Evolutionary conservation across 1,284 basidiomycete genomes (phyloP).

Genomic region (Vanrija pseudolonga): DNA sequence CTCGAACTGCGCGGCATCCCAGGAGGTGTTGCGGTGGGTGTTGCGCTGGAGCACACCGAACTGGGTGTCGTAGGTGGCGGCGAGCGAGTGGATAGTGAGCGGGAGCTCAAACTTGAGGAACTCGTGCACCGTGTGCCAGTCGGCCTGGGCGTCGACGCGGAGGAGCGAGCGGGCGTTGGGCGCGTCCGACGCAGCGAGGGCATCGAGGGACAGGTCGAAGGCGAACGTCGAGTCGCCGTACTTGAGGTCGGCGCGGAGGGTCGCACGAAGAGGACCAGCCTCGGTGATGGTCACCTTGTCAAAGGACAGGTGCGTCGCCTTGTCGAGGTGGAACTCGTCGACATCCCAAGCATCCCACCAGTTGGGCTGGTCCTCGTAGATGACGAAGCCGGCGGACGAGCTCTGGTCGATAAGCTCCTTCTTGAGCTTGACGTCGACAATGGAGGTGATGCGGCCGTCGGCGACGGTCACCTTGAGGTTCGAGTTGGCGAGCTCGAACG

Average conservation of each 20-base stretch:
- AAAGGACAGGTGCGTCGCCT: conserved; percentile 65
- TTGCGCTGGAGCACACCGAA: conserved; percentile 85
- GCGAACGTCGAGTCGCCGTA: conserved; percentile 63
- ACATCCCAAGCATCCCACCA: conserved; percentile 60
- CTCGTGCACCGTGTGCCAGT: conserved; percentile 84
- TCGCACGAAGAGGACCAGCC: conserved; percentile 71
- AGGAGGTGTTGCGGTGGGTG: conserved; percentile 88
- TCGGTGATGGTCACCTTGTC: conserved; percentile 64
- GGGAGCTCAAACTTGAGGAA: conserved; percentile 90
- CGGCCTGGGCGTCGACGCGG: conserved; percentile 65
- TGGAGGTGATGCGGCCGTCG: conserved; percentile 70
- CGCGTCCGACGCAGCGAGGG: conserved; percentile 51
- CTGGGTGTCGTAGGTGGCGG: conserved; percentile 88
- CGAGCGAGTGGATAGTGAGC: conserved; percentile 72
- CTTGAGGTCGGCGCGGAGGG: conserved; percentile 64
- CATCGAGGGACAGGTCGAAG: conserved; percentile 74
- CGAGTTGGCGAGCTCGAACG: conserved; percentile 4
- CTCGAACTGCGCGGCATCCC: conserved; percentile 61
- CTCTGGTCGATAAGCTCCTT: conserved; percentile 73
- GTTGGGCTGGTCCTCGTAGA: conserved; percentile 70
- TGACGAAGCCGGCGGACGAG: conserved; percentile 70
- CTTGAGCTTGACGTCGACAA: conserved; percentile 65
- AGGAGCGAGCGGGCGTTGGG: conserved; percentile 50
- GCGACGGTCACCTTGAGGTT: conserved; percentile 58
- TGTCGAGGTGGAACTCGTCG: conserved; percentile 86